Evolutionary conservation across 768 basidiomycete genomes (phyloP), one percentile per base, ranked within the genome.

Genomic region (Postia placenta): DNA sequence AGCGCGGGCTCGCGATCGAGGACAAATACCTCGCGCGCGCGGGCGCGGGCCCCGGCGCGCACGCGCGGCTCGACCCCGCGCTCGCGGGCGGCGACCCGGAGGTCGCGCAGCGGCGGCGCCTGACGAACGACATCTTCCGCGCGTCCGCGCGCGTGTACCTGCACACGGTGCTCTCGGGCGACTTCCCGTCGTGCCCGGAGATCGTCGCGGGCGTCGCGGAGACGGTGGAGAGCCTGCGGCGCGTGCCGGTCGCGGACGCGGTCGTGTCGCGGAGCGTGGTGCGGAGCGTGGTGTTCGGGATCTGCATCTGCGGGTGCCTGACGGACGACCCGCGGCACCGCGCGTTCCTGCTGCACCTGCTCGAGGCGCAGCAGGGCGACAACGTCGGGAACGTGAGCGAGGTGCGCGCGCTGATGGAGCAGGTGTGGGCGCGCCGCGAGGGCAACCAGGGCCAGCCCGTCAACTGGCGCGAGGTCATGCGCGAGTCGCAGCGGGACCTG

Each of bases 261-360:
- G 49, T 48, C 41, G 56, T 67, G 36, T 67, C 73, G 41, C 73
- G 74, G 37, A 72, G 76, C 12, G 83, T 90, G 23, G 75, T 88
- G 49, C 74, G 87, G 33, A 87, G 83, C 66, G 87, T 87, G 23
- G 85, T 90, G 56, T 88, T 90, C 57, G 77, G 79, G 39, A 80
- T 87, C 50, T 88, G 83, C 59, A 75, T 92, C 45, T 79, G 79
- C 52, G 87, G 87, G 1, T 80, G 76, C 54, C 74, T 90, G 45
- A 81, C 84, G 52, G 79, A 82, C 60, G 68, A 78, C 45, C 50
- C 28, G 3, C 47, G 47, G 1, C 67, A 80, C 52, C 75, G 74
- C 45, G 36, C 51, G 2, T 68, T 71, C 52, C 67, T 90, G 12
- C 54, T 66, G 22, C 55, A 57, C 9, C 66, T 74, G 39, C 69